These are phyloP conservation scores for Aureobasidium zeae DNA, from an alignment of 2,329 filamentous ascomycete genomes.

Conservation along the genomic window DNA sequence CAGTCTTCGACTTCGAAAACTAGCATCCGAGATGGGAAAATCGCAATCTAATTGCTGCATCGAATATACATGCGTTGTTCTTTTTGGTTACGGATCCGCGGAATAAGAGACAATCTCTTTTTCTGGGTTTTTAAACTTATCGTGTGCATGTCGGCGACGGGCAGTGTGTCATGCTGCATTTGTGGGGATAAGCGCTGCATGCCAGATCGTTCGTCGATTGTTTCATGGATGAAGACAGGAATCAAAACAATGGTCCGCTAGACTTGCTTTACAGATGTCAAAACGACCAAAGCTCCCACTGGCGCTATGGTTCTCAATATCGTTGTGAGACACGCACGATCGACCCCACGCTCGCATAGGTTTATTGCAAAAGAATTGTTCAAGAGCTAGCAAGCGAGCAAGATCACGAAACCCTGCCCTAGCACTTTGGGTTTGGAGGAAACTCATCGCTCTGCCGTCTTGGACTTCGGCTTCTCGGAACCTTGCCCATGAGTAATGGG, in stretches of 20 bases:
- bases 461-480: conserved; percentile 11
- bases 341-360: too few species aligned
- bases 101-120: too few species aligned
- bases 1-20: too few species aligned
- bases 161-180: conserved; percentile 12
- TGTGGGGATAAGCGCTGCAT: conserved; percentile 15
- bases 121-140: conserved; percentile 14
- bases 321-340: too few species aligned
- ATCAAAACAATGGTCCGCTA: conserved; percentile 14
- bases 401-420: conserved; percentile 9
- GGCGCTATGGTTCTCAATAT: too few species aligned
- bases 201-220: conserved; percentile 13
- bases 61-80: conserved; percentile 4
- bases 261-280: conserved; percentile 14
- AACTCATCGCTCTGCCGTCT: conserved; percentile 13
- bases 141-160: conserved; percentile 9
- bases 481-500: conserved; percentile 13
- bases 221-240: conserved; percentile 11
- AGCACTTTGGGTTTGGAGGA: background rate
- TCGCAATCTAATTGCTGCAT: conserved; percentile 12
- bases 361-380: background rate
- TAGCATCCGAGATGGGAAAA: too few species aligned
- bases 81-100: too few species aligned
- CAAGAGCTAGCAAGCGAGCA: conserved; percentile 2
- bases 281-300: conserved; percentile 9